Conservation (phyloP, 768 basidiomycete species). For the Mycena epipterygia region DNA sequence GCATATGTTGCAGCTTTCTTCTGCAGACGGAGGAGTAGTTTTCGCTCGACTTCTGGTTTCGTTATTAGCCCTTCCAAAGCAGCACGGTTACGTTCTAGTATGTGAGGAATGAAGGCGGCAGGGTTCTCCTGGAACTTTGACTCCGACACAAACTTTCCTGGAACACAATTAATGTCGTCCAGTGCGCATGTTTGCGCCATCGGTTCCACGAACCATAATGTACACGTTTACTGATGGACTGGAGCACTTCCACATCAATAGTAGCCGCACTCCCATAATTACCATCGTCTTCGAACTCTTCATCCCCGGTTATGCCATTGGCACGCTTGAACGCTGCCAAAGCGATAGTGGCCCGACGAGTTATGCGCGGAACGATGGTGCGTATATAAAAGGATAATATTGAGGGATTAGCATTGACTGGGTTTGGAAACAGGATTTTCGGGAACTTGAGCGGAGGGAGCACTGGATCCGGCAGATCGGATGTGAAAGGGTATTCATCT, state of each 20-base stretch:
- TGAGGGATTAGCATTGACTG: conserved; percentile 87
- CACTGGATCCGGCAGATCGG: conserved; percentile 84
- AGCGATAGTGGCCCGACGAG: conserved; percentile 75
- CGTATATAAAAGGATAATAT: conserved; percentile 93
- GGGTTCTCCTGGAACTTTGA: conserved; percentile 94
- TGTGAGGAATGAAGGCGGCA: conserved; percentile 92
- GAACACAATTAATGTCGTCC: not conserved
- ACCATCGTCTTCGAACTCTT: conserved; percentile 91
- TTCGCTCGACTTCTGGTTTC: conserved; percentile 96
- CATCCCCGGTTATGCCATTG: conserved; percentile 74
- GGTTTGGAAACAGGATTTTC: conserved; percentile 81
- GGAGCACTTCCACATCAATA: conserved; percentile 95
- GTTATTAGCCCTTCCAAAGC: conserved; percentile 91
- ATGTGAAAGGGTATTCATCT: conserved; percentile 97
- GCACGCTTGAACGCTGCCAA: conserved; percentile 77
- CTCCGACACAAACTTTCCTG: conserved; percentile 99
- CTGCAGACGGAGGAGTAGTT: conserved; percentile 83
- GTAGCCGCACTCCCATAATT: conserved; percentile 98
- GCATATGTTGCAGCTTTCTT: conserved; percentile 89
- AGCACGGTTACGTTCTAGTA: conserved; percentile 79
- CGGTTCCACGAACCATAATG: conserved; percentile 84
- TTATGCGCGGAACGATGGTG: conserved; percentile 91
- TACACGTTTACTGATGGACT: conserved; percentile 97
- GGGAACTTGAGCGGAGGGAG: conserved; percentile 83
- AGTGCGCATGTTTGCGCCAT: not conserved